phyloP scores from a whole-genome alignment of 768 basidiomycete species.

The Podaxis sp. region DNA sequence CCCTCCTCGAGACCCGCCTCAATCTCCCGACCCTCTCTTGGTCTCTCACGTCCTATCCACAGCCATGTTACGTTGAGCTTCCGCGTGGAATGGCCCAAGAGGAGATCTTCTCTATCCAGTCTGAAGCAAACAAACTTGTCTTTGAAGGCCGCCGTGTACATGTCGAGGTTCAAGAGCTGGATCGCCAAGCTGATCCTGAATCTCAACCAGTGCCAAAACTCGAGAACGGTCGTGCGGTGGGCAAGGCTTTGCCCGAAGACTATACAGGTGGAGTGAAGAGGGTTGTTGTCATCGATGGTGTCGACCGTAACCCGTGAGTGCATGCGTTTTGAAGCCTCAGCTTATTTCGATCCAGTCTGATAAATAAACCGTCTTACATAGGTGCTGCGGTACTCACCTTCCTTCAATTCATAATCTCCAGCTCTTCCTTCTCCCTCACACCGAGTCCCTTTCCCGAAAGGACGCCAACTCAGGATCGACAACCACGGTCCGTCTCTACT shows the following conservation, averaged over 20 bases:
- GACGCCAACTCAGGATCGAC: constrained; percentile 37
- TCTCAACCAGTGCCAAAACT: constrained; percentile 33
- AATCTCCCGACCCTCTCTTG: constrained; percentile 75
- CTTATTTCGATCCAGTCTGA: background rate
- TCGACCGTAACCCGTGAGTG: constrained; percentile 78
- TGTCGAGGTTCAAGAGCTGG: constrained; percentile 75
- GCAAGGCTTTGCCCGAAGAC: constrained; percentile 65
- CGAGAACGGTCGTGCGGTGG: constrained; percentile 50
- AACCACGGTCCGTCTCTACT: constrained; percentile 73
- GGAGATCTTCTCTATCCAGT: constrained; percentile 63
- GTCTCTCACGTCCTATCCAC: constrained; percentile 71
- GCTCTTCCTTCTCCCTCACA: constrained; percentile 69
- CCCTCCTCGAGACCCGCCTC: constrained; percentile 66
- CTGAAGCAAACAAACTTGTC: constrained; percentile 64
- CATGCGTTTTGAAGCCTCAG: background rate
- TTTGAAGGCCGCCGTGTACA: constrained; percentile 67
- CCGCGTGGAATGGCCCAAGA: constrained; percentile 63
- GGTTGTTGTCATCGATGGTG: constrained; percentile 79
- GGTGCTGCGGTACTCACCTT: constrained; percentile 84
- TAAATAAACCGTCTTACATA: constrained; percentile 23
- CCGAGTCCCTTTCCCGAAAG: constrained; percentile 57
- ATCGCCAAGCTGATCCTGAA: constrained; percentile 23
- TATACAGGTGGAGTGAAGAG: constrained; percentile 77
- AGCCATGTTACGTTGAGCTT: constrained; percentile 77
- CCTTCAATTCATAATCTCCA: constrained; percentile 75